Conservation (phyloP, 805 yeast genomes). For the Lachancea sp. region DNA sequence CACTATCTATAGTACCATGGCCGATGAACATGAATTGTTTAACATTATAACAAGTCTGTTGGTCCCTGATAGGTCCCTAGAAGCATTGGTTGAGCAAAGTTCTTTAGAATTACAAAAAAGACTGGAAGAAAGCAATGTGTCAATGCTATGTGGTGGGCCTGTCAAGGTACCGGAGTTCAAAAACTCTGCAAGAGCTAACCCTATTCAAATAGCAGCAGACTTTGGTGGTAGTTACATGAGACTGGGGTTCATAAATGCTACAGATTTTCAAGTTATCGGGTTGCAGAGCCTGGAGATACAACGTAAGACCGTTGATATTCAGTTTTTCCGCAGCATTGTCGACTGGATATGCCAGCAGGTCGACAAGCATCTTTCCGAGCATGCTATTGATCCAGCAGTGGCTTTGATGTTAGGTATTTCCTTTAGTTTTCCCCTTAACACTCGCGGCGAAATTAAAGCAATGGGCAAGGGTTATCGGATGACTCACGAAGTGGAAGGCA, state of each 20-base stretch:
- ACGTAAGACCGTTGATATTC: slow-evolving; percentile 14
- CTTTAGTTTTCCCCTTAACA: slow-evolving; percentile 30
- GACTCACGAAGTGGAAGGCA: slow-evolving; percentile 36
- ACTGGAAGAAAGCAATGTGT: slow-evolving; percentile 15
- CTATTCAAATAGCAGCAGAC: slow-evolving; percentile 21
- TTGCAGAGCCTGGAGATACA: slow-evolving; percentile 12
- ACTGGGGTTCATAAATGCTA: slow-evolving; percentile 18
- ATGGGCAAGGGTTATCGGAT: slow-evolving; percentile 60
- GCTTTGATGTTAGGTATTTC: slow-evolving; percentile 30
- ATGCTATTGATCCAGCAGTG: neutral
- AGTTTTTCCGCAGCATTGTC: slow-evolving; percentile 19
- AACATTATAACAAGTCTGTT: neutral
- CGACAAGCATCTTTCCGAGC: slow-evolving; percentile 1
- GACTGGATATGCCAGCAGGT: slow-evolving; percentile 14
- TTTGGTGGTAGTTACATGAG: slow-evolving; percentile 29
- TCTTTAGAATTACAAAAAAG: slow-evolving; percentile 15
- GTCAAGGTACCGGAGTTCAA: neutral
- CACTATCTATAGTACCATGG: neutral
- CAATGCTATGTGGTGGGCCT: slow-evolving; percentile 19
- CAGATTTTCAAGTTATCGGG: slow-evolving; percentile 12
- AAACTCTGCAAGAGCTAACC: neutral
- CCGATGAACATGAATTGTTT: neutral
- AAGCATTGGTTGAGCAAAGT: slow-evolving; percentile 12
- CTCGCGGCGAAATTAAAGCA: slow-evolving; percentile 34
- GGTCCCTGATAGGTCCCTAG: slow-evolving; percentile 3